Conservation (phyloP, 2,329 filamentous ascomycete genomes). For the Neoarthrinium moseri region DNA sequence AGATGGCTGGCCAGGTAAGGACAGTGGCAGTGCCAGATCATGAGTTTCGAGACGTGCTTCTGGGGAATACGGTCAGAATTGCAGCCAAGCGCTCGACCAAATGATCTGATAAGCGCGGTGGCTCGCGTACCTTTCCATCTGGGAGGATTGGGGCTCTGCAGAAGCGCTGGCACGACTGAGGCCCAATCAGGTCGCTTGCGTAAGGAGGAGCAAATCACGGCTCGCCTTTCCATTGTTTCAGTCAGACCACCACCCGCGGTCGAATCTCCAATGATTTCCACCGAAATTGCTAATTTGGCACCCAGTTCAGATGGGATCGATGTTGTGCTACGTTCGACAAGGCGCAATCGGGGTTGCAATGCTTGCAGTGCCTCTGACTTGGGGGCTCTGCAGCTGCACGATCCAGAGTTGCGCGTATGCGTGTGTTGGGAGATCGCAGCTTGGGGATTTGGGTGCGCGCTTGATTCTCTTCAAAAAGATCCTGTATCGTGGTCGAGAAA, state of each 20-base stretch:
- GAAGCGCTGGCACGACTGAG: constrained; percentile 20
- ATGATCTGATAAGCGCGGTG: background rate
- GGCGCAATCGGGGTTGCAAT: no score
- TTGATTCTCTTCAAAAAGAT: no score
- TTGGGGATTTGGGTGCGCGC: no score
- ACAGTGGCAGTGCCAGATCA: constrained; percentile 42
- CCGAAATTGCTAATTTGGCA: background rate
- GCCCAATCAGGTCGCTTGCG: constrained; percentile 28
- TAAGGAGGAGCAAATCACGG: constrained; percentile 26
- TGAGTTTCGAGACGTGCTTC: constrained; percentile 41
- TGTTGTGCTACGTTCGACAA: background rate
- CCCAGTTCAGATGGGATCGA: background rate
- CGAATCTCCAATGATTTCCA: background rate
- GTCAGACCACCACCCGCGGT: background rate
- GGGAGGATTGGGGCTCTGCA: constrained; percentile 14
- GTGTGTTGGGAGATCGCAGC: no score
- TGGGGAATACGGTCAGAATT: no score
- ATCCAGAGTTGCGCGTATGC: no score
- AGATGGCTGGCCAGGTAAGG: constrained; percentile 8
- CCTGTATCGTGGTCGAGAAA: no score
- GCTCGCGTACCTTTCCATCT: constrained; percentile 26
- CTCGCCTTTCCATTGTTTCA: constrained; percentile 19
- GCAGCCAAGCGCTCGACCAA: background rate
- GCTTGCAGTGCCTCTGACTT: no score
- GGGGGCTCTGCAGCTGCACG: no score